These are phyloP conservation scores for Iris macrosiphon DNA, from an alignment of 106 monocot genomes.

Conservation along the genomic window DNA sequence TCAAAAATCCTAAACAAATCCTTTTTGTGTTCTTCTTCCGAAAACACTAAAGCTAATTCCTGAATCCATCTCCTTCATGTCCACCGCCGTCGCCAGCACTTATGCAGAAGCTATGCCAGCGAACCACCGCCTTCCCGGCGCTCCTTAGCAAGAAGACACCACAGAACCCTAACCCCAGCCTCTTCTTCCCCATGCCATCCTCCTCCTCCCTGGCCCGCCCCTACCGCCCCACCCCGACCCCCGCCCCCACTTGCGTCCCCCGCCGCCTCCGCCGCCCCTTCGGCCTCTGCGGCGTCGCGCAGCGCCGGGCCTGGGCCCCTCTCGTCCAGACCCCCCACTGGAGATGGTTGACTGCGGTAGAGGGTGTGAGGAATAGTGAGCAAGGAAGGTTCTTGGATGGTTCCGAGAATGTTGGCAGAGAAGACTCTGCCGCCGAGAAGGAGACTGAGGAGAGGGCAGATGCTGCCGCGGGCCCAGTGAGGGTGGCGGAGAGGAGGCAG, in stretches of 20 bases:
- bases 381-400: neutral
- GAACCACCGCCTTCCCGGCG: neutral
- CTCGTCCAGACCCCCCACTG: neutral
- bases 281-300: conserved; percentile 1
- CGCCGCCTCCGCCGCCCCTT: neutral
- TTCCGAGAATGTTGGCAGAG: neutral
- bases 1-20: too few relatives aligned
- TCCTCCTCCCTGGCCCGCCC: conserved; percentile 2
- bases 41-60: neutral
- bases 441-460: neutral
- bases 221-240: neutral
- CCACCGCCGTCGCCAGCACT: neutral
- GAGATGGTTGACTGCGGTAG: conserved; percentile 1
- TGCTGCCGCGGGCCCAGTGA: neutral
- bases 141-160: neutral
- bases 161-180: neutral
- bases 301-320: conserved; percentile 2
- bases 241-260: neutral
- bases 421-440: conserved; percentile 5
- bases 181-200: conserved; percentile 10
- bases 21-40: too few relatives aligned
- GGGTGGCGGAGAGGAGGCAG: conserved; percentile 18
- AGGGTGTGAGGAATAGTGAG: neutral
- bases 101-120: conserved; percentile 4
- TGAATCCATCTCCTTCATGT: neutral